Evolutionary conservation across 768 basidiomycete genomes (phyloP), one percentile per base, ranked within the genome.

Genomic region (Grammothele lineata): DNA sequence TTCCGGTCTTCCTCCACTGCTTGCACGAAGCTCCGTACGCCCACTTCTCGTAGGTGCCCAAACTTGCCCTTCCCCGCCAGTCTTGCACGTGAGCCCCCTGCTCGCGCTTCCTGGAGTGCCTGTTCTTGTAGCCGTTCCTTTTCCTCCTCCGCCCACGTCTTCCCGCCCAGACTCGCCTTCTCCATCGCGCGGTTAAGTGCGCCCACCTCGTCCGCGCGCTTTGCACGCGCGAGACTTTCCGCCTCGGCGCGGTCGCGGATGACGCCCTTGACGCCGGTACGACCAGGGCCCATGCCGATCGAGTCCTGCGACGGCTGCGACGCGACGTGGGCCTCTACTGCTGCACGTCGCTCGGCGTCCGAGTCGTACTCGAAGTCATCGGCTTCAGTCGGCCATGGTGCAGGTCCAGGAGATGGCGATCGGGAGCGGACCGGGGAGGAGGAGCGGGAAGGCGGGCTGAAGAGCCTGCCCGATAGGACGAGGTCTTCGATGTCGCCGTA

Each of bases 231-330:
- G 18, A 81, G 60, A 40, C 70, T 64, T 19, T 69, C 73, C 3
- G 87, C 87, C 58, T 92, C 90, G 48, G 81, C 72, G 24, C 80
- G 75, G 65, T 92, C 90, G 22, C 88, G 77, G 47, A 92, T 87
- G 48, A 92, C 90, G 21, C 90, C 89, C 56, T 92, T 92, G 38
- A 92, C 90, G 18, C 90, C 90, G 5, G 90, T 92, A 22, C 90
- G 74, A 4, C 89, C 89, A 9, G 86, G 86, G 3, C 84, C 87
- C 85, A 91, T 86, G 8, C 90, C 87, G 40, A 91, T 88, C 11
- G 83, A 81, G 45, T 84, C 79, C 39, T 69, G 60, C 50, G 67
- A 64, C 10, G 54, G 56, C 48, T 48, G 45, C 18, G 51, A 45
- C n/a, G 54, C 47, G 36, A 56, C 46, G 33, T 49, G 58, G 40